These are phyloP conservation scores for Bidens hawaiensis DNA, from an alignment of 140 eudicot species.

Conservation along the genomic window DNA sequence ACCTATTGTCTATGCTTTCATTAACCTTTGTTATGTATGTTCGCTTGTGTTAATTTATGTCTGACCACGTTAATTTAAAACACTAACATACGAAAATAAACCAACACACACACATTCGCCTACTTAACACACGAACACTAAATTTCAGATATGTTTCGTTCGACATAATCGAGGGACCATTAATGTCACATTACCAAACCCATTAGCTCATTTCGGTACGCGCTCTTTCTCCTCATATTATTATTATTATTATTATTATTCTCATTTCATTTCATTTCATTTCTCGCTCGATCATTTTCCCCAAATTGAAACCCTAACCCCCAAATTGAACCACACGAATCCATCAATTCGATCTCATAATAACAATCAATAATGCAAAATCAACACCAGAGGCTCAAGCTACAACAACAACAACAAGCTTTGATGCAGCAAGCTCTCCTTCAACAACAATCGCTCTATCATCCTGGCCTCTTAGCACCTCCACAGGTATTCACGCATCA, in stretches of 20 bases:
- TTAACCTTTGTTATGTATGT: too few relatives aligned
- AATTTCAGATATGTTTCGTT: too few relatives aligned
- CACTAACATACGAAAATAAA: too few relatives aligned
- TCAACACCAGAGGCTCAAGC: slow-evolving; percentile 76
- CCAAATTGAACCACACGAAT: slow-evolving; percentile 27
- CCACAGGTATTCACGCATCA: slow-evolving; percentile 55
- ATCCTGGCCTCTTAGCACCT: slow-evolving; percentile 78
- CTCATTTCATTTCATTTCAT: background rate
- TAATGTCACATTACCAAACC: background rate
- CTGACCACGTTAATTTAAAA: too few relatives aligned
- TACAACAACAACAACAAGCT: slow-evolving; percentile 49
- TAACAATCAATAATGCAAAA: slow-evolving; percentile 41
- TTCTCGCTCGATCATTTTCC: slow-evolving; percentile 11
- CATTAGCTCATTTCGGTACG: slow-evolving; percentile 13
- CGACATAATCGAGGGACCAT: slow-evolving; percentile 13
- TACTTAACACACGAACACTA: too few relatives aligned
- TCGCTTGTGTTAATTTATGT: too few relatives aligned
- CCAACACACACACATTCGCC: too few relatives aligned
- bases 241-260: too few relatives aligned
- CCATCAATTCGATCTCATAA: slow-evolving; percentile 6
- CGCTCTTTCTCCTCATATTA: slow-evolving; percentile 10
- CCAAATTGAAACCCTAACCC: slow-evolving; percentile 47
- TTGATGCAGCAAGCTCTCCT: slow-evolving; percentile 87
- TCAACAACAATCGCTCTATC: slow-evolving; percentile 79
- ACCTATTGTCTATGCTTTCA: too few relatives aligned